Evolutionary conservation across 192 early-diverging fungal genomes (phyloP).

Genomic region (Entomortierella chlamydospora): DNA sequence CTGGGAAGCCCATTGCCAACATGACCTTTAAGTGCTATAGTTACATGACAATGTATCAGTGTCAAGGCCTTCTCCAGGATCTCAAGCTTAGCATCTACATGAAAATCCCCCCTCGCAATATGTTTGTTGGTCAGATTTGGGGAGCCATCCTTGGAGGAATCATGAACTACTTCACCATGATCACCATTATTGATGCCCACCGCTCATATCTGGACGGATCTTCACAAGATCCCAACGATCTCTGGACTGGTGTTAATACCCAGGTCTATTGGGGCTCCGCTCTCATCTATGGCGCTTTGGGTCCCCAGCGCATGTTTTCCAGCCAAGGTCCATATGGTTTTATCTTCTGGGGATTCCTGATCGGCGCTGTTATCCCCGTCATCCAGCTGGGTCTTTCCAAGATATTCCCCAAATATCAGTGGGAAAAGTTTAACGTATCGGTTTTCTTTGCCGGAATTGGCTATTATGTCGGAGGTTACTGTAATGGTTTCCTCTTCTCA

Average conservation of each 20-base stretch:
- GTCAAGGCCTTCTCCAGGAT: conserved; percentile 74
- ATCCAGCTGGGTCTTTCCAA: conserved; percentile 65
- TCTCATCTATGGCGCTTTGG: conserved; percentile 81
- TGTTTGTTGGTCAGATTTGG: conserved; percentile 72
- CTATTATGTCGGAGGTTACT: conserved; percentile 59
- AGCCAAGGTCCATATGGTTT: conserved; percentile 54
- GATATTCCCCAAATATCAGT: conserved; percentile 56
- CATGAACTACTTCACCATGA: conserved; percentile 58
- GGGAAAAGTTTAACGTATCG: conserved; percentile 62
- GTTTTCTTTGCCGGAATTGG: conserved; percentile 57
- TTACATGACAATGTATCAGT: conserved; percentile 75
- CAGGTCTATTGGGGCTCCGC: conserved; percentile 70
- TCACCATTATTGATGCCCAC: conserved; percentile 36
- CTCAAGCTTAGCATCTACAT: conserved; percentile 82
- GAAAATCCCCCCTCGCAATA: conserved; percentile 74
- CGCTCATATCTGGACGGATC: conserved; percentile 46
- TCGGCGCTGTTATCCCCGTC: conserved; percentile 64
- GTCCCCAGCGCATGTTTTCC: conserved; percentile 70
- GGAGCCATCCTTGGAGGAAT: conserved; percentile 64
- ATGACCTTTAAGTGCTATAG: conserved; percentile 71
- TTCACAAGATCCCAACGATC: conserved; percentile 49
- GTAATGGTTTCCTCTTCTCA: conserved; percentile 27
- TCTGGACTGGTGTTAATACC: conserved; percentile 59
- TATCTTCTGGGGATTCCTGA: conserved; percentile 50
- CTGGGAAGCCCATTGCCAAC: conserved; percentile 62